Percentiles rank a stretch among this genome's conserved stretches.
Evolutionary conservation across 129 eudicot species (phyloP).

Genomic region (Centella asiatica): DNA sequence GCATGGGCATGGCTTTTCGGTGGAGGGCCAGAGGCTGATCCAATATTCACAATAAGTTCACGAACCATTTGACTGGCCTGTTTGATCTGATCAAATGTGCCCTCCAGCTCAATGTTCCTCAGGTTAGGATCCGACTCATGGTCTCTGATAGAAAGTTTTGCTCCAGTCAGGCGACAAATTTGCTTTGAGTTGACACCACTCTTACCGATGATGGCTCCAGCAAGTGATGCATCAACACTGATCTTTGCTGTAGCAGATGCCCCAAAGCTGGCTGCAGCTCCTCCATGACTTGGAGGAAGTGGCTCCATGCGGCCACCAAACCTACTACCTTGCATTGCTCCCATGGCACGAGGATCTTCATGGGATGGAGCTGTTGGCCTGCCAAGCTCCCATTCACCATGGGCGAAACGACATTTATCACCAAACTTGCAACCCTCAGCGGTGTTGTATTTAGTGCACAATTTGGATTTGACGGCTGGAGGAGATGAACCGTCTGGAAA

Average conservation of each 20-base stretch:
- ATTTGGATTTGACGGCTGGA: conserved; percentile 40
- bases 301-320: conserved; percentile 29
- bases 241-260: conserved; percentile 71
- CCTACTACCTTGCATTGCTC: conserved; percentile 25
- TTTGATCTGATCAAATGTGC: conserved; percentile 69
- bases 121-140: conserved; percentile 52
- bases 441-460: conserved; percentile 55
- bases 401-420: conserved; percentile 65
- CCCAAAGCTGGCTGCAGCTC: conserved; percentile 54
- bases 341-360: conserved; percentile 41
- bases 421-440: conserved; percentile 76
- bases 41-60: conserved; percentile 44
- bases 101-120: conserved; percentile 66
- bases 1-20: conserved; percentile 2
- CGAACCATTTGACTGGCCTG: conserved; percentile 72
- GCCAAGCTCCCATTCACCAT: conserved; percentile 50
- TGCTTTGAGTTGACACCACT: conserved; percentile 65
- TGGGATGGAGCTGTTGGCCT: conserved; percentile 21
- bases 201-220: conserved; percentile 68
- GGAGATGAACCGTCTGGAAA: conserved; percentile 33
- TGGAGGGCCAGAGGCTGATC: conserved; percentile 22
- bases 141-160: conserved; percentile 57
- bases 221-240: conserved; percentile 61
- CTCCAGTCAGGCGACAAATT: conserved; percentile 57
- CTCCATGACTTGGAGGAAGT: conserved; percentile 31